Base-by-base conservation (phyloP, 2,329 filamentous ascomycete genomes). In the Pezicula neosporulosa region DNA sequence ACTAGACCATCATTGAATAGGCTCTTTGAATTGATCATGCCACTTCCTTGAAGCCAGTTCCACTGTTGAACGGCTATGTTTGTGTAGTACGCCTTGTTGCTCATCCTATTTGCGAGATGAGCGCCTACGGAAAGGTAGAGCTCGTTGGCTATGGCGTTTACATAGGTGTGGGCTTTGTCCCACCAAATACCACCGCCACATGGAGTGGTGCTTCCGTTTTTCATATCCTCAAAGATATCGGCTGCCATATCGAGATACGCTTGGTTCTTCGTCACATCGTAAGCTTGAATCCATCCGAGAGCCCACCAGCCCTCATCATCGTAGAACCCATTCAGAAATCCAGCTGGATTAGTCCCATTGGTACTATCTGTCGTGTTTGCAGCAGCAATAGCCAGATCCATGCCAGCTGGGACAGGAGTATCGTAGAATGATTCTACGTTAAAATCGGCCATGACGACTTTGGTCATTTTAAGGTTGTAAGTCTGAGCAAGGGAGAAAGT, bases 261-360 rank as follows among this genome's bases (percentile, higher is more conserved):
- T 2, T 58, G 41, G 42, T 82, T 71, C 8, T 70, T 67, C 0
- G 80, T 80, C 13, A 81, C 64, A 56, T 85, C 81, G 59, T 75
- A 82, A 4, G 77, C 70, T 39, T 77, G 75, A 47, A 85, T 77
- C 72, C 81, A 76, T n/a, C 70, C 81, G 48, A 84, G 70, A 12
- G 80, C 80, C 82, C 82, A 85, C 82, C 82, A 85, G 8, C 78
- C 81, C 60, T 81, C 77, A 56, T 85, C 82, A 54, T 85, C 82
- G 56, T 81, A 82, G 52, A 68, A 82, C 8, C 74, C 71, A 54
- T 81, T 81, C 53, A 76, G 66, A 59, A 81, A 82, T 48, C 73
- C 65, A 15, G 55, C 54, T 2, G 62, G 60, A 38, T 61, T 61
- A n/a, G 51, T 16, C 2, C 33, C 16, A 9, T 30, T 19, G 4